These are phyloP conservation scores for Adansonia gregorii DNA, from an alignment of 441 rosid species.

Conservation along the genomic window DNA sequence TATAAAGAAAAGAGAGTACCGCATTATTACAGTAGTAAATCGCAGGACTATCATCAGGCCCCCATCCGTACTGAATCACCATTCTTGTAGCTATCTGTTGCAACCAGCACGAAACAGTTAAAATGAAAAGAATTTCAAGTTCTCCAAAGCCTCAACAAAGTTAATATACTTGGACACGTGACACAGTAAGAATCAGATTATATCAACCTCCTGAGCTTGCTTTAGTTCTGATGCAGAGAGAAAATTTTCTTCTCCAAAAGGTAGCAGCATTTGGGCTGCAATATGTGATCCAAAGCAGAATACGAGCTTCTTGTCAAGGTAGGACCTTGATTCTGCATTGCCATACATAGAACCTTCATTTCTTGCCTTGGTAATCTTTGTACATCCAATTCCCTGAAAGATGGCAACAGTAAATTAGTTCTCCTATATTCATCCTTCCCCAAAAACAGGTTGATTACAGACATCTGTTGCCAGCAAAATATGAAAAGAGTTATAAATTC, in stretches of 20 bases:
- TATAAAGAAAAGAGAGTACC: slow-evolving; percentile 51
- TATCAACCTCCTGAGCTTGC: slow-evolving; percentile 87
- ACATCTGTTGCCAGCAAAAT: background rate
- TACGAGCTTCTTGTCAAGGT: slow-evolving; percentile 96
- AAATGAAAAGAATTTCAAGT: background rate
- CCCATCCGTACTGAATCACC: slow-evolving; percentile 99
- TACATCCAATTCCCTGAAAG: slow-evolving; percentile 88
- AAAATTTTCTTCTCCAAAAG: slow-evolving; percentile 82
- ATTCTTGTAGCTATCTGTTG: slow-evolving; percentile 88
- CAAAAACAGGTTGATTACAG: slow-evolving; percentile 19
- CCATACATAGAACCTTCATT: slow-evolving; percentile 68
- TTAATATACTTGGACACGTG: slow-evolving; percentile 11
- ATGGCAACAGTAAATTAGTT: slow-evolving; percentile 16
- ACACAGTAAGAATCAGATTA: slow-evolving; percentile 26
- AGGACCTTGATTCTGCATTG: slow-evolving; percentile 85
- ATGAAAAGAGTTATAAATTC: slow-evolving; percentile 6
- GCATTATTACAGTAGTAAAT: slow-evolving; percentile 73
- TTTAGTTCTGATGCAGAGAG: slow-evolving; percentile 78
- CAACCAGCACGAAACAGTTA: slow-evolving; percentile 28
- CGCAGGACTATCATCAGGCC: slow-evolving; percentile 95
- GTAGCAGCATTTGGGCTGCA: slow-evolving; percentile 86
- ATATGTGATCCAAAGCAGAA: slow-evolving; percentile 92
- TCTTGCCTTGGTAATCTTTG: slow-evolving; percentile 79
- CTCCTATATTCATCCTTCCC: slow-evolving; percentile 11
- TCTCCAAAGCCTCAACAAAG: slow-evolving; percentile 10